These are phyloP conservation scores for Acanthamoeba sp. DNA, from an alignment of 208 protist species.

Conservation along the genomic window DNA sequence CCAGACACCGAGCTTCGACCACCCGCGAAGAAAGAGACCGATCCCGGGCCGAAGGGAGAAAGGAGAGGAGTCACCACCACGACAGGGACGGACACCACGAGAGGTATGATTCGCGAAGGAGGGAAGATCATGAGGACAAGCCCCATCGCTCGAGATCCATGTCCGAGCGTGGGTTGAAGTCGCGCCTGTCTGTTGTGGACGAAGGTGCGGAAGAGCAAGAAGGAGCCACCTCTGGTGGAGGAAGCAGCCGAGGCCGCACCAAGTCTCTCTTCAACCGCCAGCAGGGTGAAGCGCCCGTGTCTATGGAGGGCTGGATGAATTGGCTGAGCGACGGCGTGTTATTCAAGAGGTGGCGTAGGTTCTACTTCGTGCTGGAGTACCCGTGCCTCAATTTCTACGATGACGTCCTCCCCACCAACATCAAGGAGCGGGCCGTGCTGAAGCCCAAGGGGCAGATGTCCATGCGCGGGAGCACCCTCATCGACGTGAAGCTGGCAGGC, in stretches of 20 bases:
- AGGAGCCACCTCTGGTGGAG: no score
- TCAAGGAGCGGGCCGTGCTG: background rate
- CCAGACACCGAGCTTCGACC: background rate
- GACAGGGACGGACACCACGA: no score
- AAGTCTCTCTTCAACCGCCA: background rate
- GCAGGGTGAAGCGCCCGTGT: background rate
- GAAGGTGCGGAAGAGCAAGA: no score
- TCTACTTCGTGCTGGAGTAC: conserved; percentile 37
- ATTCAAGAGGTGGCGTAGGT: conserved; percentile 39
- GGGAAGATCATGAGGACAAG: no score
- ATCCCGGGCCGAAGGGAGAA: background rate
- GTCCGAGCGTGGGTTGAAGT: background rate
- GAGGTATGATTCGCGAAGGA: no score
- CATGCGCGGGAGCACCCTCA: conserved; percentile 2
- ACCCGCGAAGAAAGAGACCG: background rate
- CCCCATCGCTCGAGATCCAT: background rate
- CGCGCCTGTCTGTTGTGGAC: no score
- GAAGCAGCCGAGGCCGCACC: background rate
- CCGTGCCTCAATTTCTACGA: conserved; percentile 40
- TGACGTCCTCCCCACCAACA: background rate
- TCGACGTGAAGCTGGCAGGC: background rate
- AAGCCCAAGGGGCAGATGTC: conserved; percentile 10
- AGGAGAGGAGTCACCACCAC: background rate
- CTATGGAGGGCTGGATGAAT: conserved; percentile 35
- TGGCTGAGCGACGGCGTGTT: conserved; percentile 23